Percentiles rank a stretch among this genome's conserved stretches.
Conservation (phyloP, 1,284 basidiomycete species). For the Puccinia polysora region DNA sequence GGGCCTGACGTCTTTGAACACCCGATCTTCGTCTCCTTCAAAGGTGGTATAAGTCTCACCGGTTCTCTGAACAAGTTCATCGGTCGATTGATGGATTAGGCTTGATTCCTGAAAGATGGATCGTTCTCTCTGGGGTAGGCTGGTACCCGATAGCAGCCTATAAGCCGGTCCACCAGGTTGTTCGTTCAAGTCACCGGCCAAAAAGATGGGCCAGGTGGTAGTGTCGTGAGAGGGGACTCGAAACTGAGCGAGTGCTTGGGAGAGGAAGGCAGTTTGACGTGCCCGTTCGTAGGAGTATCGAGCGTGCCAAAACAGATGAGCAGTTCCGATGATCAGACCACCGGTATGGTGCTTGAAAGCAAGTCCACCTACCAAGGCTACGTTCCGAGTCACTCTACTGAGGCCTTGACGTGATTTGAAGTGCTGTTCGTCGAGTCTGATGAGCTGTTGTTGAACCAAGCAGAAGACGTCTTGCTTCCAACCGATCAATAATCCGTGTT, state of each 20-base stretch:
- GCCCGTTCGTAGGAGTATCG: slow-evolving; percentile 28
- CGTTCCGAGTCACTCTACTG: slow-evolving; percentile 29
- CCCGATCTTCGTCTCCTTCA: slow-evolving; percentile 40
- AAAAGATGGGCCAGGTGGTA: slow-evolving; percentile 1
- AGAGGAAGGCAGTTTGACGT: slow-evolving; percentile 29
- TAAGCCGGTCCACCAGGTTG: slow-evolving; percentile 26
- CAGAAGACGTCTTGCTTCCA: slow-evolving; percentile 11
- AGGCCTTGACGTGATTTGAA: neutral
- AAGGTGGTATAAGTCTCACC: slow-evolving; percentile 10
- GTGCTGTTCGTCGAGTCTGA: slow-evolving; percentile 33
- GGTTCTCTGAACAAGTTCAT: neutral
- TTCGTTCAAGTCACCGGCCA: slow-evolving; percentile 42
- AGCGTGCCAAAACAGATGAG: slow-evolving; percentile 40
- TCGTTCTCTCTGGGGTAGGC: neutral
- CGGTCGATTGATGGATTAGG: slow-evolving; percentile 26
- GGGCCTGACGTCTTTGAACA: slow-evolving; percentile 40
- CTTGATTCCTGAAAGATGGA: neutral
- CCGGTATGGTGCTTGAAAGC: neutral
- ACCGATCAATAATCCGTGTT: slow-evolving; percentile 38
- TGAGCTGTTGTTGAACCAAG: neutral
- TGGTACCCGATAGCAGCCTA: slow-evolving; percentile 9
- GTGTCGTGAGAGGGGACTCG: neutral
- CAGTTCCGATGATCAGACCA: slow-evolving; percentile 26
- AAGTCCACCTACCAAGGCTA: slow-evolving; percentile 16
- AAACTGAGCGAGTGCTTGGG: neutral